These are phyloP conservation scores for Botrytis aclada DNA, from an alignment of 2,329 filamentous ascomycete species.

Conservation along the genomic window DNA sequence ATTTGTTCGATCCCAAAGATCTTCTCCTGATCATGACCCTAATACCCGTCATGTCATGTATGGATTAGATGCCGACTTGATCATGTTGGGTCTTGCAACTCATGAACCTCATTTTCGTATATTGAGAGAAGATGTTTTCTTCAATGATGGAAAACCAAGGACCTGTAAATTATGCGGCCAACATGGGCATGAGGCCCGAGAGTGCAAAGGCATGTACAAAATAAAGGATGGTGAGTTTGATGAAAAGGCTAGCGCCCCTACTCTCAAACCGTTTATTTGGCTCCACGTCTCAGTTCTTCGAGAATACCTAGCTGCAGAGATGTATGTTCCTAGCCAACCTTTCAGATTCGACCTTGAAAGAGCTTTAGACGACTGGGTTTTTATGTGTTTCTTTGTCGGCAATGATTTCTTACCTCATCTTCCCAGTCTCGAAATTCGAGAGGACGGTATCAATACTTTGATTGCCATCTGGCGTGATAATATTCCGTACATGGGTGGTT, in stretches of 20 bases:
- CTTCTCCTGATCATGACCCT: constrained; percentile 86
- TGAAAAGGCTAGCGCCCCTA: constrained; percentile 69
- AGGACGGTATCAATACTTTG: constrained; percentile 94
- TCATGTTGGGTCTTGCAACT: constrained; percentile 95
- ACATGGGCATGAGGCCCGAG: constrained; percentile 82
- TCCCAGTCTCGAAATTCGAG: constrained; percentile 94
- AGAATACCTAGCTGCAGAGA: constrained; percentile 89
- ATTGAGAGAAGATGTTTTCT: constrained; percentile 94
- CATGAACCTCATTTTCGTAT: constrained; percentile 98
- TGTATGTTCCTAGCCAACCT: constrained; percentile 75
- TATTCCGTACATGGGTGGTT: constrained; percentile 86
- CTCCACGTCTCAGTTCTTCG: constrained; percentile 87
- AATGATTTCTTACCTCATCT: constrained; percentile 98
- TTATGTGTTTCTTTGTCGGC: constrained; percentile 98
- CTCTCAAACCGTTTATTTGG: constrained; percentile 95
- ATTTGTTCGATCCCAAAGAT: constrained; percentile 89
- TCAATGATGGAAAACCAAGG: constrained; percentile 78
- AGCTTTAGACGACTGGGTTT: constrained; percentile 96
- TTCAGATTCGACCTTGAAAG: constrained; percentile 93
- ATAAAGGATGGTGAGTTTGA: constrained; percentile 76
- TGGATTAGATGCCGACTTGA: constrained; percentile 93
- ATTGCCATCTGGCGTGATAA: constrained; percentile 98
- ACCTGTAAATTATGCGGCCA: constrained; percentile 89
- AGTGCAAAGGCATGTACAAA: constrained; percentile 77
- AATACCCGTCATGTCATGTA: constrained; percentile 99